These are phyloP conservation scores for Spencermartinsiella ligniputridi DNA, from an alignment of 1,139 yeast genomes.

Conservation along the genomic window DNA sequence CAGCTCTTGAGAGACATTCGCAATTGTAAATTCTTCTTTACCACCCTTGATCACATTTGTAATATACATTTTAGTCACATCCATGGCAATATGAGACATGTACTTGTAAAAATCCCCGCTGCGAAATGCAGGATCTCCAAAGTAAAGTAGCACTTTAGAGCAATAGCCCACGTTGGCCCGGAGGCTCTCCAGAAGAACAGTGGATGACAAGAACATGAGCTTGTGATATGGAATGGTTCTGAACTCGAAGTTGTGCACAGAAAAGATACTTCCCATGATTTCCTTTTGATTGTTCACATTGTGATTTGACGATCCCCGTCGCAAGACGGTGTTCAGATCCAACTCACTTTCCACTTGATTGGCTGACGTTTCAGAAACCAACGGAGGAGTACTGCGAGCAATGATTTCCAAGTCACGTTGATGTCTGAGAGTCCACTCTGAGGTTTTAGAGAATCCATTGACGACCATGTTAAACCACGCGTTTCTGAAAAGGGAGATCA, in stretches of 20 bases:
- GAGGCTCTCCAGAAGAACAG: slow-evolving; percentile 70
- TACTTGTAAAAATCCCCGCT: slow-evolving; percentile 69
- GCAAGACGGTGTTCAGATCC: slow-evolving; percentile 84
- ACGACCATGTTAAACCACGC: slow-evolving; percentile 94
- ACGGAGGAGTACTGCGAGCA: slow-evolving; percentile 86
- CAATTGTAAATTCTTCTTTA: slow-evolving; percentile 43
- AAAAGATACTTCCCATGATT: slow-evolving; percentile 33
- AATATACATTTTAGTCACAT: slow-evolving; percentile 57
- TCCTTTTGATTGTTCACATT: slow-evolving; percentile 74
- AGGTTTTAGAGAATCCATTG: slow-evolving; percentile 72
- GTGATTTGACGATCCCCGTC: slow-evolving; percentile 84
- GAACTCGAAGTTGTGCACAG: slow-evolving; percentile 30
- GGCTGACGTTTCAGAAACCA: slow-evolving; percentile 83
- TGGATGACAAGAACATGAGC: slow-evolving; percentile 82
- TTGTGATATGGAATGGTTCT: slow-evolving; percentile 69
- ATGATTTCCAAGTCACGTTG: slow-evolving; percentile 55
- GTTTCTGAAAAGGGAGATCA: slow-evolving; percentile 65
- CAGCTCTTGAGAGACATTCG: slow-evolving; percentile 64
- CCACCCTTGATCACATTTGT: slow-evolving; percentile 44
- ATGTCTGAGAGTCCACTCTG: slow-evolving; percentile 50
- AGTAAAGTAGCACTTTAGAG: slow-evolving; percentile 66
- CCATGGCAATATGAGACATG: slow-evolving; percentile 60
- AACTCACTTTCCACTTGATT: slow-evolving; percentile 87
- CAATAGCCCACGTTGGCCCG: slow-evolving; percentile 73
- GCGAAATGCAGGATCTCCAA: slow-evolving; percentile 79